phyloP scores from a whole-genome alignment of 768 basidiomycete species.

The Xerocomus brunneocitrinus region DNA sequence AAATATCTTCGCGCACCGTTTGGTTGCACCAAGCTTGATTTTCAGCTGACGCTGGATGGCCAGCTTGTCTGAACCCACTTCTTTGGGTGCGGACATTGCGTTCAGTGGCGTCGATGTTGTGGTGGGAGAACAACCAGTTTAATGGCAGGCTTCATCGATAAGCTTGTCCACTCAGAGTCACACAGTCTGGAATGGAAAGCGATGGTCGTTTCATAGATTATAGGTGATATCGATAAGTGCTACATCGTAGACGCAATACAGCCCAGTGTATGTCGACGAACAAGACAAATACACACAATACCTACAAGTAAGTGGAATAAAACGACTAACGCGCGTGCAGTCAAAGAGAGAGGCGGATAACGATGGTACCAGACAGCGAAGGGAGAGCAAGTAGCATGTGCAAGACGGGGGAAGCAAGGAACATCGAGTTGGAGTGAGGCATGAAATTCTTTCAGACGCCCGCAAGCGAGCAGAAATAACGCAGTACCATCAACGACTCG shows the following conservation, averaged over 20 bases:
- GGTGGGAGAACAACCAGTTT: slow-evolving; percentile 4
- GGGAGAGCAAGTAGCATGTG: slow-evolving; percentile 15
- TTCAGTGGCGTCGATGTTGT: slow-evolving; percentile 7
- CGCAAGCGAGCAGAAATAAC: slow-evolving; percentile 23
- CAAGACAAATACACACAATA: slow-evolving; percentile 30
- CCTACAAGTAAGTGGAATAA: slow-evolving; percentile 27
- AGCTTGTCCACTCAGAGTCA: not conserved
- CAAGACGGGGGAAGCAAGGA: not conserved
- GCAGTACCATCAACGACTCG: slow-evolving; percentile 8
- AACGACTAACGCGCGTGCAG: slow-evolving; percentile 23
- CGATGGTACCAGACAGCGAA: slow-evolving; percentile 17
- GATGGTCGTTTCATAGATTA: slow-evolving; percentile 23
- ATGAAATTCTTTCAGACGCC: slow-evolving; percentile 19
- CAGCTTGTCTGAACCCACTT: slow-evolving; percentile 16
- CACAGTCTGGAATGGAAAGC: slow-evolving; percentile 1
- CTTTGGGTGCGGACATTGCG: slow-evolving; percentile 15
- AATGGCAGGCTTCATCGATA: slow-evolving; percentile 6
- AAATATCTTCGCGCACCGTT: slow-evolving; percentile 45
- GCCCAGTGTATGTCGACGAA: slow-evolving; percentile 25
- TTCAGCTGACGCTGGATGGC: slow-evolving; percentile 62
- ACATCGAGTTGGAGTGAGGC: slow-evolving; percentile 21
- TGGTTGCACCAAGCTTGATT: slow-evolving; percentile 67
- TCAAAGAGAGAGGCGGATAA: slow-evolving; percentile 22
- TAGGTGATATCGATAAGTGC: slow-evolving; percentile 25
- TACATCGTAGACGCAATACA: slow-evolving; percentile 32